Base-by-base conservation (phyloP, 129 eudicot genomes). In the Mikania micrantha region DNA sequence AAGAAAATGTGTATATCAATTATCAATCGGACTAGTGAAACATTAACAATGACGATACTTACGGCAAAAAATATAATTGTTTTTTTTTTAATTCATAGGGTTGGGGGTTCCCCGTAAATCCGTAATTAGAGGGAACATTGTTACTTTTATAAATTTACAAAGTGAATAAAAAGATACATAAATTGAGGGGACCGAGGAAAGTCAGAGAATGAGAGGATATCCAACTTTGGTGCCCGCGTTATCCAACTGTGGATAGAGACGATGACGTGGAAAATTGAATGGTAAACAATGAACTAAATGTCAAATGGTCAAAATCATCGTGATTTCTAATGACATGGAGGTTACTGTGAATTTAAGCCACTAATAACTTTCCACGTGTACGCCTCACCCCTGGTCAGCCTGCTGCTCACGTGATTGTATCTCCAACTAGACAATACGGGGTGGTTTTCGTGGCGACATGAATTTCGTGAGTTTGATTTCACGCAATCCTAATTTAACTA, bases 211-310 rank as follows among this genome's bases (percentile, higher is more conserved):
- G 16, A 2, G 52, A n/a, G n/a, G n/a, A n/a, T n/a, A n/a, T n/a
- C n/a, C n/a, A 29, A 44, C 4, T 7, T 24, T 27, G 41, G 20
- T 28, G 24, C 62, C 12, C 25, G 38, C 64, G 57, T 70, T 70
- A 56, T 70, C 74, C 57, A 40, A 27, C 27, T 39, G 20, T 40
- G 74, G 74, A 70, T 70, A 70, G 74, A 57, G 57, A 70, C 42
- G 56, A 12, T 69, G 66, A 70, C 56, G 57, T 70, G 74, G 74
- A 70, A 13, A 20, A 29, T 49, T 50, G 10, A 45, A 66, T 17
- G 7, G 16, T 15, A n/a, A 35, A 69, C 28, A 45, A 36, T 22
- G 39, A 69, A 69, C 53, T 27, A 22, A 19, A 21, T 38, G 28
- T n/a, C 19, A 22, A 25, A 38, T 0, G 66, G 66, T 57, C 74